Base-by-base conservation (phyloP, 2,329 filamentous ascomycete genomes). In the Trichoderma koningii region DNA sequence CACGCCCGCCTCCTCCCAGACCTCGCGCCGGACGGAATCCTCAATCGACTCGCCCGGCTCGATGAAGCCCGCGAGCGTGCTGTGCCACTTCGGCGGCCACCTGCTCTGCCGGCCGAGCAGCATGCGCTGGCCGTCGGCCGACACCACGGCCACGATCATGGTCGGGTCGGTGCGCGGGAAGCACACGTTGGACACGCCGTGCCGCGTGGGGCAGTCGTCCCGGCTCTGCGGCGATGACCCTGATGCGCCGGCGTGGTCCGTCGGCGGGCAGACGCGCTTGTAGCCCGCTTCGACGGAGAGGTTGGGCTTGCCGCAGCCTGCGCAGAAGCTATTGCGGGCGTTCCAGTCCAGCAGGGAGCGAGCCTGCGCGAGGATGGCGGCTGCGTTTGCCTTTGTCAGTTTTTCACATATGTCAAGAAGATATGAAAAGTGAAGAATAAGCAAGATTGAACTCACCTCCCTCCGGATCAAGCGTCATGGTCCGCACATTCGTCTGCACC, bases 271-370 rank as follows among this genome's bases (percentile, higher is more conserved):
- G 7, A 87, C 83, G 52, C 91, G 87, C 79, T 96, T 96, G 74
- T 90, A 92, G 55, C 91, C 91, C 5, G 87, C 90, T 71, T 93
- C 89, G 28, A 91, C 82, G 19, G 89, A 90, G 66, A 97, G 80
- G 0, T 93, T 98, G 26, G 85, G 87, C 72, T 91, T 85, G 41
- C 95, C 94, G 77, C 95, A 99, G 64, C 89, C 89, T 38, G 88
- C 93, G 76, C 95, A 99, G 82, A 92, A 99, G 34, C 89, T 90
- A 78, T 96, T 97, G 59, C 94, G 90, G 28, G 83, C 83, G 79
- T 99, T 98, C 95, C 95, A 99, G 80, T 98, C 95, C 42, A 96
- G 82, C 28, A 97, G 83, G 52, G 93, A 90, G 63, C 94, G 88
- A 7, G 93, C 91, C 77, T 97, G 92, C 15, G 92, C 94, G 71